A percentile compares a stretch with the other conserved stretches of the same genome.
These are phyloP conservation scores for Ophiostoma tasmaniense DNA, from an alignment of 2,329 filamentous ascomycete species.

Conservation along the genomic window DNA sequence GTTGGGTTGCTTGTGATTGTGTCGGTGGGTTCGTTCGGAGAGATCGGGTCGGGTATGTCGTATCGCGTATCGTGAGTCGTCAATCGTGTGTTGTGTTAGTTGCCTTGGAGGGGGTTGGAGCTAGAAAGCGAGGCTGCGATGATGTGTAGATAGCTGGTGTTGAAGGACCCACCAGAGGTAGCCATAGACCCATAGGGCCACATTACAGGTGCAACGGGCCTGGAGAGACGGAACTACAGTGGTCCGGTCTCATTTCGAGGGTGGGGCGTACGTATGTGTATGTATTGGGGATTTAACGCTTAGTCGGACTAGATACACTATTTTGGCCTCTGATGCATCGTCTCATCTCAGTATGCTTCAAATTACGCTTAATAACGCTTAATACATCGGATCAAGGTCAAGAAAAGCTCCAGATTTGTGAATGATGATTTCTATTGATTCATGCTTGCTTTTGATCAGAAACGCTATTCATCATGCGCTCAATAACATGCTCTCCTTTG, in stretches of 20 bases:
- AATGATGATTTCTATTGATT: neutral
- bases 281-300: no score
- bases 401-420: neutral
- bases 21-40: neutral
- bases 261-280: neutral
- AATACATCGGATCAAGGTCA: neutral
- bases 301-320: no score
- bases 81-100: neutral
- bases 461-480: neutral
- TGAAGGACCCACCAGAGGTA: neutral
- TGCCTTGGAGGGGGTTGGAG: neutral
- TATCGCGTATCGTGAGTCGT: neutral
- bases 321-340: neutral
- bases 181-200: neutral
- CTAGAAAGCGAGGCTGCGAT: neutral
- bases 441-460: neutral
- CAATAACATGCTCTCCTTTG: neutral
- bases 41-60: neutral
- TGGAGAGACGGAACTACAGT: neutral
- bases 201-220: neutral
- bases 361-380: no score
- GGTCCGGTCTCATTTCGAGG: neutral
- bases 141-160: neutral
- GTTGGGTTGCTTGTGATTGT: neutral
- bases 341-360: neutral